These are phyloP conservation scores for Heliamphora exappendiculata DNA, from an alignment of 148 eudicot species.

Conservation along the genomic window DNA sequence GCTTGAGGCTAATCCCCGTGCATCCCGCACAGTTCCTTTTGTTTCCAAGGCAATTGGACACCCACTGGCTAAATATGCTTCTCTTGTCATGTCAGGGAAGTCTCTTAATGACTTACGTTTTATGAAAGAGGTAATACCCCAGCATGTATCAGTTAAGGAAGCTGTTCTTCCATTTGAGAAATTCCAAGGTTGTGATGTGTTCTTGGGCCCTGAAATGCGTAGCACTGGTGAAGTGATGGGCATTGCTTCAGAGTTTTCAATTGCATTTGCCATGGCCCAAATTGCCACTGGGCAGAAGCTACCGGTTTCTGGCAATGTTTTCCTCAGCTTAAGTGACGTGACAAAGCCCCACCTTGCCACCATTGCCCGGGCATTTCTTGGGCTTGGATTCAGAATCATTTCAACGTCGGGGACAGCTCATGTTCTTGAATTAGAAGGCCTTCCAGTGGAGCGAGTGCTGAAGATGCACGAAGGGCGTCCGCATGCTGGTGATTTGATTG, in stretches of 20 bases:
- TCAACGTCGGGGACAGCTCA: conserved; percentile 87
- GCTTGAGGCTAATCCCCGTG: conserved; percentile 98
- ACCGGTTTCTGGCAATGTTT: conserved; percentile 71
- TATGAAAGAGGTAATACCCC: conserved; percentile 79
- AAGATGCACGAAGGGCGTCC: conserved; percentile 99
- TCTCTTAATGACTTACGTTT: conserved; percentile 68
- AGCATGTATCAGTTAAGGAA: conserved; percentile 84
- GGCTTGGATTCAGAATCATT: conserved; percentile 57
- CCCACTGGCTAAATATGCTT: conserved; percentile 91
- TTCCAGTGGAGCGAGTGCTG: conserved; percentile 74
- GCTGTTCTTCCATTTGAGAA: conserved; percentile 96
- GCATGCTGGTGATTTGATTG: conserved; percentile 87
- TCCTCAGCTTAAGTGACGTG: conserved; percentile 84
- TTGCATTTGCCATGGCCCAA: conserved; percentile 81
- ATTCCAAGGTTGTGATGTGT: conserved; percentile 84
- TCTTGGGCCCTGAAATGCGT: conserved; percentile 97
- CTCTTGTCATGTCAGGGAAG: conserved; percentile 92
- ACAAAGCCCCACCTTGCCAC: conserved; percentile 66
- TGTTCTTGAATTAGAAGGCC: conserved; percentile 66
- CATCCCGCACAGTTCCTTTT: conserved; percentile 89
- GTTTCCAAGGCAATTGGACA: conserved; percentile 98
- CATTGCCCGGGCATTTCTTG: conserved; percentile 64
- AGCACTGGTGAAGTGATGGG: conserved; percentile 99
- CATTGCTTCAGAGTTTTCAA: conserved; percentile 52
- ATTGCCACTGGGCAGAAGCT: conserved; percentile 92